Base-by-base conservation (phyloP, 441 rosid species). In the Populus hybrid region DNA sequence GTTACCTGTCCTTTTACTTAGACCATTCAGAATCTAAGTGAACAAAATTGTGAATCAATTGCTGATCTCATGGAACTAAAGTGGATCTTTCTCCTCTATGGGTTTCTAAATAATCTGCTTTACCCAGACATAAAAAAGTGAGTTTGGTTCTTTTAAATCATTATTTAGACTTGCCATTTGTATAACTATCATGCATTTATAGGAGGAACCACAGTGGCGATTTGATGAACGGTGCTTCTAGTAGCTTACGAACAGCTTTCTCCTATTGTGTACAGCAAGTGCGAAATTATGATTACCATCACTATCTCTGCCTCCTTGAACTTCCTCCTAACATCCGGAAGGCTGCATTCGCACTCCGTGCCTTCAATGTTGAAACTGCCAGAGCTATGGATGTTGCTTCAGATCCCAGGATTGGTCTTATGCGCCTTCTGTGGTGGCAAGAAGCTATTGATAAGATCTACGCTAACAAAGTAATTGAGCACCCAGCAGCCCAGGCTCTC, bases 341-440 rank as follows among this genome's bases (percentile, higher is more conserved):
- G 86, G 87, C 94, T 38, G 94, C 97, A 20, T 95, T 95, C 73
- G 95, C 95, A 28, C 92, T 95, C 72, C 90, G 95, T 0, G 92
- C 99, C 28, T 90, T 95, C 86, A 92, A 95, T 74, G 90, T 93
- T 30, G 99, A 95, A 85, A 91, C 95, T 32, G 88, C 99, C 68
- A 91, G 88, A 88, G 99, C 98, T 36, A 89, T 92, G 93, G 99
- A 95, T 77, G 85, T 91, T 75, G 94, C 98, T 72, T 95, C 98
- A 69, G 95, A 93, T 85, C 95, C 95, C 69, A 90, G 80, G 63
- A 89, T 92, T 67, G 99, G 98, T 8, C 91, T 95, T 36, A 92
- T 92, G 98, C 90, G 94, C 64, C 89, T 95, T 64, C 83, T 93
- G 20, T 93, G 99, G 99, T 91, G 98, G 99, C 89, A 91, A 88